A percentile compares a stretch with the other conserved stretches of the same genome.
These are phyloP conservation scores for Leccinum uliginosum DNA, from an alignment of 768 basidiomycete species.

Conservation along the genomic window DNA sequence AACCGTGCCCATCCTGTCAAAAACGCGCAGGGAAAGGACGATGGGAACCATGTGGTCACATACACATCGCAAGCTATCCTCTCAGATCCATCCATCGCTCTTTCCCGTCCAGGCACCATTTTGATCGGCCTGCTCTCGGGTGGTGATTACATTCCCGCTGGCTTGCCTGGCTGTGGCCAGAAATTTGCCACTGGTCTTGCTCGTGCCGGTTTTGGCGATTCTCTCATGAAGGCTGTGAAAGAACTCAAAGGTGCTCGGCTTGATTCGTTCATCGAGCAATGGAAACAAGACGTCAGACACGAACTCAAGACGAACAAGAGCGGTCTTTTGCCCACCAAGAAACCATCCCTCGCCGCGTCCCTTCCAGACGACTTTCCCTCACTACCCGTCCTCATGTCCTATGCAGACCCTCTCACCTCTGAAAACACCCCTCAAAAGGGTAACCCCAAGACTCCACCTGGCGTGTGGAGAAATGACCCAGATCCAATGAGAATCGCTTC, in stretches of 20 bases:
- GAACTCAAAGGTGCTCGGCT: slow-evolving; percentile 44
- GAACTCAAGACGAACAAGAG: slow-evolving; percentile 69
- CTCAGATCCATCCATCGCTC: slow-evolving; percentile 44
- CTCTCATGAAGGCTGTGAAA: slow-evolving; percentile 55
- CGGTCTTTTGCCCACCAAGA: slow-evolving; percentile 60
- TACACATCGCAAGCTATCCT: slow-evolving; percentile 37
- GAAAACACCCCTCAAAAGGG: slow-evolving; percentile 44
- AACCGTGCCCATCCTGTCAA: slow-evolving; percentile 60
- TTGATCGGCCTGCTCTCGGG: slow-evolving; percentile 84
- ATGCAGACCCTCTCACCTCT: slow-evolving; percentile 73
- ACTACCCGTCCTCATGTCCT: slow-evolving; percentile 69
- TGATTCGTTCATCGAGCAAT: slow-evolving; percentile 49
- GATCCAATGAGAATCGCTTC: slow-evolving; percentile 68
- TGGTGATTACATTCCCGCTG: slow-evolving; percentile 82
- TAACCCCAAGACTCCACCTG: slow-evolving; percentile 29
- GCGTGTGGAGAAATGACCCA: slow-evolving; percentile 55
- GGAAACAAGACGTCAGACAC: slow-evolving; percentile 58
- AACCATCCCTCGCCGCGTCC: slow-evolving; percentile 55
- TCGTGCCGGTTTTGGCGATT: slow-evolving; percentile 74
- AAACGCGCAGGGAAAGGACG: slow-evolving; percentile 64
- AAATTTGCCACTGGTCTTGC: slow-evolving; percentile 76
- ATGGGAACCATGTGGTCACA: slow-evolving; percentile 60
- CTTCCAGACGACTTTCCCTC: slow-evolving; percentile 69
- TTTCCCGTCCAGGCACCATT: slow-evolving; percentile 64
- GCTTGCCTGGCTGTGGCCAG: slow-evolving; percentile 63